phyloP scores from a whole-genome alignment of 345 rosid genomes.

The Aquilaria malaccensis region DNA sequence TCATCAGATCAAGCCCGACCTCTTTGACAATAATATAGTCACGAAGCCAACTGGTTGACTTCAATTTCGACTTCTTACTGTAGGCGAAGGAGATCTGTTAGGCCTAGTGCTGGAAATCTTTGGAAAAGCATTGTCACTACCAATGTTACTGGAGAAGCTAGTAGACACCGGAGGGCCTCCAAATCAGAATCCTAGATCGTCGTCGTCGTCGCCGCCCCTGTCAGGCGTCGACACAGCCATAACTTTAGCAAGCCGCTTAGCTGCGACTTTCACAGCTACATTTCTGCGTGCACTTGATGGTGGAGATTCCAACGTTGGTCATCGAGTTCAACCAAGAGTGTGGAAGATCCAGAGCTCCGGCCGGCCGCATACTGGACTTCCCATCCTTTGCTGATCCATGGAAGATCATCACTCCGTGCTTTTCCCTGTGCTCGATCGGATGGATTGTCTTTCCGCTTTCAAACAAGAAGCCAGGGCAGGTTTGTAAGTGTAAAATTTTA shows the following conservation, averaged over 20 bases:
- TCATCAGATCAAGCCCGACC: constrained; percentile 16
- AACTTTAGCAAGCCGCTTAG: constrained; percentile 82
- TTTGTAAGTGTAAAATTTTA: too few relatives aligned
- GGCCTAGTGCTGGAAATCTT: constrained; percentile 36
- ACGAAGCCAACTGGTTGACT: constrained; percentile 4
- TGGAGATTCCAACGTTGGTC: constrained; percentile 37
- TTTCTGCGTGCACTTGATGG: constrained; percentile 70
- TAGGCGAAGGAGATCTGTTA: constrained; percentile 85
- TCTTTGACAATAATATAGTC: not conserved
- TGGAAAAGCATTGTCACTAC: constrained; percentile 20
- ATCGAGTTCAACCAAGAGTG: constrained; percentile 38
- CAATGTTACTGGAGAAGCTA: constrained; percentile 25
- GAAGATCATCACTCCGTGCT: not conserved
- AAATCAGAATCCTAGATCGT: constrained; percentile 55
- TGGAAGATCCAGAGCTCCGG: constrained; percentile 78
- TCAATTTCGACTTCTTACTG: constrained; percentile 36
- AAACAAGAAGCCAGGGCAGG: too few relatives aligned
- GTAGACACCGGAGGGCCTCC: constrained; percentile 29
- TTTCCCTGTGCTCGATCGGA: not conserved
- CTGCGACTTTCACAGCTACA: constrained; percentile 89
- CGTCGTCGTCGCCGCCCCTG: constrained; percentile 46
- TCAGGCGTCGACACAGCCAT: constrained; percentile 81
- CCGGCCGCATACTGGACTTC: constrained; percentile 57
- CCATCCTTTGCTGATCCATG: constrained; percentile 76
- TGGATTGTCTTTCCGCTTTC: not conserved